Evolutionary conservation across 352 stramenopile species (phyloP), one percentile per base, ranked within the genome.

Genomic region (Bremia lactucae): DNA sequence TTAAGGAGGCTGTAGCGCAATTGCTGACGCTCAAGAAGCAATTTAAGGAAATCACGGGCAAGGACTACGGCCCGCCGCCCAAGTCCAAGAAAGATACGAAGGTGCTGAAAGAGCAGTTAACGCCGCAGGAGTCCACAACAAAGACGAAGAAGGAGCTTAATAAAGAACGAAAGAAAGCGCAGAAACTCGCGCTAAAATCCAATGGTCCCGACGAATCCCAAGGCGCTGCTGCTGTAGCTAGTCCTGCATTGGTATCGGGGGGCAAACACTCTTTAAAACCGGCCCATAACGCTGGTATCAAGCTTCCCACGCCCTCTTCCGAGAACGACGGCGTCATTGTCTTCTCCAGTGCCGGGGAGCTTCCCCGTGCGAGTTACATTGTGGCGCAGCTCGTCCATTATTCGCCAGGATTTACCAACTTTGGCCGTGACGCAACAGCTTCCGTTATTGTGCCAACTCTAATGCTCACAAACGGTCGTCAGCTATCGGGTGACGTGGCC

Each of bases 111-210:
- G 38, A 52, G n/a, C 16, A 39, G 7, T 40, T 59, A 15, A 36
- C 49, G 37, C 24, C 50, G 16, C 63, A 64, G 18, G 69, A 87
- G 18, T 54, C 66, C 4, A 62, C 43, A 25, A 87, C 86, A 42
- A 87, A 86, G 53, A 83, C 68, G 49, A 91, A 91, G 65, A 91
- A 91, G 65, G 72, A 91, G 58, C 63, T 91, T 10, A 91, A 88
- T 64, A 91, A 91, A 62, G 78, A 91, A 61, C 69, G 68, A 46
- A 91, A 91, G 72, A 91, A 91, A 54, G 75, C 72, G 11, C 65
- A 82, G 37, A 91, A 91, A 51, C 55, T 66, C 5, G 68, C 72
- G n/a, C 25, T 80, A 26, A 90, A 90, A 68, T 46, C 54, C 31
- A 68, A 68, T 23, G 67, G 56, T 7, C 44, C 35, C 2, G 49